phyloP scores from a whole-genome alignment of 345 rosid species.

The Hibiscus tridactylites region DNA sequence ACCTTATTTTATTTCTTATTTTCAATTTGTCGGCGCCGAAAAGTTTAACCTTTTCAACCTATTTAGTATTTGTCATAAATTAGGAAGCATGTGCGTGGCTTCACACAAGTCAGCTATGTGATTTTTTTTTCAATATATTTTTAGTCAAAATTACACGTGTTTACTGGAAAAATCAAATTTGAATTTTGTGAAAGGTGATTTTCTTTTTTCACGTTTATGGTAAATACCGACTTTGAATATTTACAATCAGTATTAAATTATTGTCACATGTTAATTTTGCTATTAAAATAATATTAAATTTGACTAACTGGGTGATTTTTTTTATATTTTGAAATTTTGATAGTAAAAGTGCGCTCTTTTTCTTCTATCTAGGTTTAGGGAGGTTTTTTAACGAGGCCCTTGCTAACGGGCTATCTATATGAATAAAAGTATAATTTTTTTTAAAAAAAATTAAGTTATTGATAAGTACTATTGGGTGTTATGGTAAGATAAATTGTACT shows the following conservation, averaged over 20 bases:
- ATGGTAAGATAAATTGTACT: no score
- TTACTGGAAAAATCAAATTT: neutral
- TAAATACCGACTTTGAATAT: no score
- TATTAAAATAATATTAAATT: no score
- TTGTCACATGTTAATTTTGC: neutral
- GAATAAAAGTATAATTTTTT: no score
- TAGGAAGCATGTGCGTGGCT: constrained; percentile 7
- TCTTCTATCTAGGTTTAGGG: no score
- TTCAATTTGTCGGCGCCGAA: constrained; percentile 32
- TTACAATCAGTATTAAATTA: neutral
- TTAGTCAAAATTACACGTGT: neutral
- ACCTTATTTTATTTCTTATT: neutral
- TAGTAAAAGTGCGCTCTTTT: no score
- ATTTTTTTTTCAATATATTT: neutral
- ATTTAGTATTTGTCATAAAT: constrained; percentile 6
- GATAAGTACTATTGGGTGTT: no score
- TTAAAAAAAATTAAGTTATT: no score
- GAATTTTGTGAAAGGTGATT: neutral
- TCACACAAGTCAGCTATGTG: neutral
- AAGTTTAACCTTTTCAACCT: constrained; percentile 10
- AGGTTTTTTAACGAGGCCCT: no score
- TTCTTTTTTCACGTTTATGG: no score
- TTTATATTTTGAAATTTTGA: neutral
- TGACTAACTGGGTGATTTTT: no score
- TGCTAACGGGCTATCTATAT: no score